Conservation (phyloP, 129 eudicot species). For the Daucus carota region DH1_v3.0 NC_030383.2:44641001-44641500, state of each 20-base stretch:
- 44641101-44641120: conserved; percentile 65
- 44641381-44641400: not conserved
- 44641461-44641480: conserved; percentile 96
- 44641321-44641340: conserved; percentile 92
- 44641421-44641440: not conserved
- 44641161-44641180: not conserved
- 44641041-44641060: conserved; percentile 56
- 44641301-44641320: conserved; percentile 97
- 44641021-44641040: conserved; percentile 63
- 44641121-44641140: not conserved
- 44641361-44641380: not conserved
- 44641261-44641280: conserved; percentile 78
- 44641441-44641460: not conserved
- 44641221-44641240: conserved; percentile 60
- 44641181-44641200: not conserved
- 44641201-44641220: not conserved
- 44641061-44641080: conserved; percentile 86
- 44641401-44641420: not conserved
- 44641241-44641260: conserved; percentile 77
- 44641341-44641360: conserved; percentile 83
- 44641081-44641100: conserved; percentile 64
- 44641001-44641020: conserved; percentile 66
- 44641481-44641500: conserved; percentile 89
- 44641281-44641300: conserved; percentile 97
- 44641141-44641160: not conserved